These are phyloP conservation scores for Ascochyta koolunga DNA, from an alignment of 2,329 filamentous ascomycete genomes.

Conservation along the genomic window DNA sequence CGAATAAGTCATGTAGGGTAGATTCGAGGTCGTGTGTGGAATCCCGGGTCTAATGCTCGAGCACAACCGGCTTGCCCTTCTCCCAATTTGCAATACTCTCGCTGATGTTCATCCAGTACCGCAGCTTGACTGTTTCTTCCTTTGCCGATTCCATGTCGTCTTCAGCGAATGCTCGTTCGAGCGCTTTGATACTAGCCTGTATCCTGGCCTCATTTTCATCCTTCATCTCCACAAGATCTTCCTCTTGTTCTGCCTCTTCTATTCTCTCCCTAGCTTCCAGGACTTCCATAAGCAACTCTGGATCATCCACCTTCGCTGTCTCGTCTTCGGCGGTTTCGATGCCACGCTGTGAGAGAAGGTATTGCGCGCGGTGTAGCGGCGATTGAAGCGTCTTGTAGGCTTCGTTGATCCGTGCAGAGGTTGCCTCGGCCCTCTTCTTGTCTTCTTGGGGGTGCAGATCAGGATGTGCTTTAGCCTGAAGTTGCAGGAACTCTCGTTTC, in stretches of 20 bases:
- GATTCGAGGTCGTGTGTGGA: background rate
- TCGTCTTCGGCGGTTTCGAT: conserved; percentile 84
- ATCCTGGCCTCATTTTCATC: conserved; percentile 73
- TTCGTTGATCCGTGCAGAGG: conserved; percentile 85
- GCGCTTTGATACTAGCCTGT: conserved; percentile 61
- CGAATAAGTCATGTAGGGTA: background rate
- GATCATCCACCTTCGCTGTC: conserved; percentile 70
- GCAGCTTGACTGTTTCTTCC: conserved; percentile 74
- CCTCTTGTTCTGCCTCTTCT: conserved; percentile 62
- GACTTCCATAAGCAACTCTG: conserved; percentile 76
- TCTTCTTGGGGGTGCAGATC: conserved; percentile 62
- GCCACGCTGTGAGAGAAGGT: conserved; percentile 73
- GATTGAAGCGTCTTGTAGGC: conserved; percentile 85
- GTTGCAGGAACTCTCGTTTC: conserved; percentile 81
- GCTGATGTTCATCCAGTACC: conserved; percentile 90
- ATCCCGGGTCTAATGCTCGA: conserved; percentile 56
- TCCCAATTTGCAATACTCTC: conserved; percentile 86
- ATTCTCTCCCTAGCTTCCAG: conserved; percentile 75
- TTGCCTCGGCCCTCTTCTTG: conserved; percentile 71
- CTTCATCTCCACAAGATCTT: conserved; percentile 65
- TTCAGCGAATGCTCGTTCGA: conserved; percentile 69
- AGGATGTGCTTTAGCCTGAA: conserved; percentile 79
- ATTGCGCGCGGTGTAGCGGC: conserved; percentile 85
- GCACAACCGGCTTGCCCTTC: conserved; percentile 67
- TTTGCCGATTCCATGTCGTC: conserved; percentile 72